phyloP scores from a whole-genome alignment of 1,284 basidiomycete genomes.

The Irpex lacteus region DNA sequence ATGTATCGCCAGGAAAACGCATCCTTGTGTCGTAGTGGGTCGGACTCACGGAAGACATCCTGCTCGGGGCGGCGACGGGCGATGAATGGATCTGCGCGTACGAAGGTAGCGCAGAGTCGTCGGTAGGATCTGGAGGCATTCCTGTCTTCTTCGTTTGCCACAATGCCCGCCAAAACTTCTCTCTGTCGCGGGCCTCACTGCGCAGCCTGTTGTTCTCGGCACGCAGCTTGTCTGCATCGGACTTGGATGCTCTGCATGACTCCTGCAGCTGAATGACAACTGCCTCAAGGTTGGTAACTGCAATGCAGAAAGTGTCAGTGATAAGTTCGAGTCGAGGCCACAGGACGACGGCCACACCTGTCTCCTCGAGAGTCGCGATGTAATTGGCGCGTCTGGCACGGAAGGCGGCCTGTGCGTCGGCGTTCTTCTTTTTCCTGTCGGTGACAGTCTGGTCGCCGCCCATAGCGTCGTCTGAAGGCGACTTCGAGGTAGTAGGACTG shows the following conservation, averaged over 20 bases:
- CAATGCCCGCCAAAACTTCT: conserved; percentile 66
- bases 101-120: conserved; percentile 54
- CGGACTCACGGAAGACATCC: conserved; percentile 15
- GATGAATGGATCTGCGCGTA: conserved; percentile 31
- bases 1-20: conserved; percentile 45
- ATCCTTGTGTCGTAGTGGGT: conserved; percentile 28
- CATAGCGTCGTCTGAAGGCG: conserved; percentile 36
- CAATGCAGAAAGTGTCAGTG: conserved; percentile 5
- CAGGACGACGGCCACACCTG: conserved; percentile 48
- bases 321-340: conserved; percentile 16
- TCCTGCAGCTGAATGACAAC: conserved; percentile 81
- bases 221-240: conserved; percentile 54
- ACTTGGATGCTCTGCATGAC: conserved; percentile 65
- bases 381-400: conserved; percentile 75
- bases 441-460: conserved; percentile 49
- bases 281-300: conserved; percentile 76
- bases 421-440: conserved; percentile 81
- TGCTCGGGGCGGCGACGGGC: conserved; percentile 22
- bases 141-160: conserved; percentile 58
- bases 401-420: conserved; percentile 75
- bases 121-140: conserved; percentile 43
- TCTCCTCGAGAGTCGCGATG: conserved; percentile 84
- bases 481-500: conserved; percentile 32
- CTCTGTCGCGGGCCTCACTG: conserved; percentile 64
- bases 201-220: conserved; percentile 64